phyloP scores from a whole-genome alignment of 768 basidiomycete species.

The Psilocybe sp. region DNA sequence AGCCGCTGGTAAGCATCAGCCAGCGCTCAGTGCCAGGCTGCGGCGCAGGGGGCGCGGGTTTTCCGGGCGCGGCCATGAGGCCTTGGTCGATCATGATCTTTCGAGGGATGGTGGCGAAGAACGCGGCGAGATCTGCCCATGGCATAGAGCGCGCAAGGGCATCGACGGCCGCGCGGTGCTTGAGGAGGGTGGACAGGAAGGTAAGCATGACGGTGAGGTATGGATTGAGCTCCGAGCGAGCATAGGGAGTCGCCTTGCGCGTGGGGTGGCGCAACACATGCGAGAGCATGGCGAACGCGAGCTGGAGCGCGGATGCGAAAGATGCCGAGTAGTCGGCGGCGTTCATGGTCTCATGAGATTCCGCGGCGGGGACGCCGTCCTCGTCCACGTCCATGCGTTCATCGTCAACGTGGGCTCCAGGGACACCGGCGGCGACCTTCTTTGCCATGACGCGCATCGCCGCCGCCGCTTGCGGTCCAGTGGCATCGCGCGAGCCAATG shows the following conservation, averaged over 20 bases:
- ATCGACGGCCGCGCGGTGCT: constrained; percentile 56
- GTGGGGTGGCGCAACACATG: constrained; percentile 64
- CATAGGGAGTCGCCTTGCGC: constrained; percentile 57
- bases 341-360: neutral
- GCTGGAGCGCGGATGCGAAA: constrained; percentile 72
- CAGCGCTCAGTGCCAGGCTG: constrained; percentile 45
- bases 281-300: constrained; percentile 77
- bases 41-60: constrained; percentile 10
- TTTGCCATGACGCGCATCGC: constrained; percentile 52
- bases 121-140: constrained; percentile 72
- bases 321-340: constrained; percentile 52
- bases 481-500: constrained; percentile 37
- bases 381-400: constrained; percentile 23
- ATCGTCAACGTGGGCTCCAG: constrained; percentile 28
- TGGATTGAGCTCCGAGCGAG: constrained; percentile 66
- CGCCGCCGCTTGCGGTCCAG: constrained; percentile 26
- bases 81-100: constrained; percentile 47
- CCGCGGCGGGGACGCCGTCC: constrained; percentile 6
- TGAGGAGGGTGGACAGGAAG: constrained; percentile 77
- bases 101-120: constrained; percentile 59
- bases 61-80: constrained; percentile 22
- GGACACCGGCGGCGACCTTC: constrained; percentile 33
- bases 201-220: constrained; percentile 87
- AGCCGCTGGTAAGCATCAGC: constrained; percentile 67
- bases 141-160: constrained; percentile 78